These are phyloP conservation scores for Sclerotinia nivalis DNA, from an alignment of 2,329 filamentous ascomycete genomes.

Conservation along the genomic window DNA sequence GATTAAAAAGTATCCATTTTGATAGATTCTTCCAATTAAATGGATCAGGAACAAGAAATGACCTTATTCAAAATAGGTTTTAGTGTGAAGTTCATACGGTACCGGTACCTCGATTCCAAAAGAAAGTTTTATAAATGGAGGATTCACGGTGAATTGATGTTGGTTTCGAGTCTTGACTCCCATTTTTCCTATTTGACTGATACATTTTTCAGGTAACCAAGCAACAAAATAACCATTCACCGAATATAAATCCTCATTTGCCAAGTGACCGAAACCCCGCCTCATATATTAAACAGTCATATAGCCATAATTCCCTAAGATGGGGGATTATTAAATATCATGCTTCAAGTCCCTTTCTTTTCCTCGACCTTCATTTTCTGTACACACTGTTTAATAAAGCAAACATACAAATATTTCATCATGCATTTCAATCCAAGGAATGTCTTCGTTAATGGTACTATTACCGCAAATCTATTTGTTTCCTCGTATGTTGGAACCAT, in stretches of 20 bases:
- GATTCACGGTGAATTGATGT: too few relatives aligned
- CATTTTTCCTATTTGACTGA: too few relatives aligned
- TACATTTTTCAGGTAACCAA: too few relatives aligned
- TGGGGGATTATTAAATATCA: not conserved
- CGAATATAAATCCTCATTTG: not conserved
- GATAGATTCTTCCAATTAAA: too few relatives aligned
- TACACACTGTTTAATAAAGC: not conserved
- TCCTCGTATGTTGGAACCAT: slow-evolving; percentile 45
- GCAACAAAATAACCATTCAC: not conserved
- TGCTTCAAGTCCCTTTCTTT: not conserved
- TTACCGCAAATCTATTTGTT: slow-evolving; percentile 41
- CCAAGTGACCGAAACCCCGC: slow-evolving; percentile 5
- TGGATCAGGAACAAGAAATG: too few relatives aligned
- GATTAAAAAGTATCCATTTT: too few relatives aligned
- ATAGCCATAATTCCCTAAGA: not conserved
- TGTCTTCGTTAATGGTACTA: slow-evolving; percentile 28
- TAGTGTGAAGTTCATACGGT: too few relatives aligned
- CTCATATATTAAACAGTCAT: slow-evolving; percentile 5
- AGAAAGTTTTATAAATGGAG: too few relatives aligned
- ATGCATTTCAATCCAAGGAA: slow-evolving; percentile 31
- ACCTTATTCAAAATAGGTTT: too few relatives aligned
- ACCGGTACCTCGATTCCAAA: too few relatives aligned
- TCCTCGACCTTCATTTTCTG: not conserved
- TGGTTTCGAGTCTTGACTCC: too few relatives aligned
- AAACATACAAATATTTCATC: slow-evolving; percentile 15